phyloP scores from a whole-genome alignment of 306 rosid genomes.

The Sesbania bispinosa region DNA sequence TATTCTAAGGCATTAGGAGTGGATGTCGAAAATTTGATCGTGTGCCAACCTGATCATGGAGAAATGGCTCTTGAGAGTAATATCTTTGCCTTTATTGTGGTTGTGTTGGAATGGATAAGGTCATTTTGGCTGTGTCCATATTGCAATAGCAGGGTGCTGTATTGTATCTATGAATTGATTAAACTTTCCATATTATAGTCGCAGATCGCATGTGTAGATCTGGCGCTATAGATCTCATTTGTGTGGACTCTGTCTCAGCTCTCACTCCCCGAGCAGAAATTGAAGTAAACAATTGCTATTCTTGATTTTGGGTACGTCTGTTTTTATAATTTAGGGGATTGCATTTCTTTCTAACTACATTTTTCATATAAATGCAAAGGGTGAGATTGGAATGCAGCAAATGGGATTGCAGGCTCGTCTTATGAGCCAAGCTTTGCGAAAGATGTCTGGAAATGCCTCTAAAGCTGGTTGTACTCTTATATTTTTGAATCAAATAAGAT shows the following conservation, averaged over 20 bases:
- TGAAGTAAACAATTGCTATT: constrained; percentile 52
- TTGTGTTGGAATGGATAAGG: constrained; percentile 26
- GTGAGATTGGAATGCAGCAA: constrained; percentile 99
- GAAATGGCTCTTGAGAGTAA: constrained; percentile 99
- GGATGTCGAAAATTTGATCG: constrained; percentile 93
- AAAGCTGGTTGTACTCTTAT: constrained; percentile 99
- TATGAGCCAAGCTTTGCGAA: constrained; percentile 98
- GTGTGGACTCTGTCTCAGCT: constrained; percentile 97
- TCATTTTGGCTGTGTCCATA: constrained; percentile 7
- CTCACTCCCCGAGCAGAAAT: constrained; percentile 99
- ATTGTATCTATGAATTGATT: constrained; percentile 29
- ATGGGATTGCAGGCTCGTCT: constrained; percentile 99
- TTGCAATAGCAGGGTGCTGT: constrained; percentile 14
- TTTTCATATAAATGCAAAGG: constrained; percentile 41
- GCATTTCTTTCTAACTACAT: constrained; percentile 21
- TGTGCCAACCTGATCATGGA: constrained; percentile 98
- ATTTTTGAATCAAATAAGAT: constrained; percentile 95
- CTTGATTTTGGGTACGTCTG: constrained; percentile 7
- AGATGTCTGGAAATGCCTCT: constrained; percentile 99
- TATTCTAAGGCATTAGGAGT: constrained; percentile 96
- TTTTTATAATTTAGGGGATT: neutral
- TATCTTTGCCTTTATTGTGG: constrained; percentile 22
- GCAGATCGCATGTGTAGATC: constrained; percentile 99
- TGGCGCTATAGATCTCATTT: constrained; percentile 94
- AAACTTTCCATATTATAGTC: constrained; percentile 46